phyloP scores from a whole-genome alignment of 176 grass and related monocot species.

The Tillandsia leiboldiana region DNA sequence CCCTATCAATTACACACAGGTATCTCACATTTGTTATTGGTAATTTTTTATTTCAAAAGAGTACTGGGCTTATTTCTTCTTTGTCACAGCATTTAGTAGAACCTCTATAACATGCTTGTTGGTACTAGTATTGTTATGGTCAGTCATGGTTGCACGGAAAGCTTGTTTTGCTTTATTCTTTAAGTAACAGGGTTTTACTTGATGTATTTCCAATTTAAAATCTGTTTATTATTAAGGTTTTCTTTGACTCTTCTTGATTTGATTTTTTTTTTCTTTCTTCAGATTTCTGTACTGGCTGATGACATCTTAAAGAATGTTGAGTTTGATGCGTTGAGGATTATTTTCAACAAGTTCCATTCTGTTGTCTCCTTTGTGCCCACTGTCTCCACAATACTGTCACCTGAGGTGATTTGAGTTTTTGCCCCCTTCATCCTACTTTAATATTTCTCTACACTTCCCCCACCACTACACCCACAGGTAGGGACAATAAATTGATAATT shows the following conservation, averaged over 20 bases:
- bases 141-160: no score
- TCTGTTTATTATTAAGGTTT: not conserved
- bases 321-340: conserved; percentile 74
- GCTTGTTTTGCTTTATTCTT: no score
- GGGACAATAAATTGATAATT: not conserved
- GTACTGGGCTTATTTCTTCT: not conserved
- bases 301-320: conserved; percentile 95
- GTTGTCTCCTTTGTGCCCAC: conserved; percentile 85
- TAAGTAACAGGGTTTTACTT: not conserved
- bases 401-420: conserved; percentile 45
- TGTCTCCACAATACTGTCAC: conserved; percentile 69
- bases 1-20: conserved; percentile 92
- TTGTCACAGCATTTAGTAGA: not conserved
- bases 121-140: not conserved
- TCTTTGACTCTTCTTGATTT: not conserved
- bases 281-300: conserved; percentile 83
- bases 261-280: conserved; percentile 7
- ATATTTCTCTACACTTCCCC: not conserved
- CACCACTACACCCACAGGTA: not conserved
- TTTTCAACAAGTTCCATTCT: conserved; percentile 88
- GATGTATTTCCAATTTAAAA: not conserved
- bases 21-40: conserved; percentile 9
- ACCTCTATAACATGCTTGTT: not conserved
- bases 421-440: not conserved
- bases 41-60: not conserved